phyloP scores from a whole-genome alignment of 345 rosid species.

The Gossypium arboreum region DNA sequence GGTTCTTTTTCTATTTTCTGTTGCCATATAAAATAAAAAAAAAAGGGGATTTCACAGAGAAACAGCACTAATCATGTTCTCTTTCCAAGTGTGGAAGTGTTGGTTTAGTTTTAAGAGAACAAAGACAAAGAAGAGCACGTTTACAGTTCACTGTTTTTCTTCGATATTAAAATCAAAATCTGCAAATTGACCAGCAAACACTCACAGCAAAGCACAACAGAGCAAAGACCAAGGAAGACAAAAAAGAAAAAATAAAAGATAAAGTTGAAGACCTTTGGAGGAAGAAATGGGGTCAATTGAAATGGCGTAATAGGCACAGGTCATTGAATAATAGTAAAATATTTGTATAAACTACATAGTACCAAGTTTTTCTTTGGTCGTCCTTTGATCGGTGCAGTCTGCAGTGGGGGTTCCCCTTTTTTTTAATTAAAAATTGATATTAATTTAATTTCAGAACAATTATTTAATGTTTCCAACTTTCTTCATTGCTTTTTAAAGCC shows the following conservation, averaged over 20 bases:
- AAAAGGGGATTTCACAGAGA: constrained; percentile 12
- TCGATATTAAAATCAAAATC: constrained; percentile 22
- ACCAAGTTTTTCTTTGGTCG: constrained; percentile 1
- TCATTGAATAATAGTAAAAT: constrained; percentile 22
- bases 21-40: not conserved
- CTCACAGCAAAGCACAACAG: constrained; percentile 42
- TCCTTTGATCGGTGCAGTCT: constrained; percentile 13
- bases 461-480: constrained; percentile 23
- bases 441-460: constrained; percentile 5
- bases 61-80: constrained; percentile 50
- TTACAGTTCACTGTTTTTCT: constrained; percentile 45
- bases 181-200: constrained; percentile 27
- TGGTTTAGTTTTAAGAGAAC: constrained; percentile 26
- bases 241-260: not conserved
- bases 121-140: constrained; percentile 49
- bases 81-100: constrained; percentile 52
- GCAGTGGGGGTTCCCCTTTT: not conserved
- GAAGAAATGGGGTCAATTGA: constrained; percentile 23
- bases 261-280: constrained; percentile 17
- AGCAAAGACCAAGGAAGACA: constrained; percentile 19
- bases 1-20: constrained; percentile 3
- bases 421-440: not conserved
- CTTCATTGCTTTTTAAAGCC: constrained; percentile 37
- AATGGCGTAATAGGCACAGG: constrained; percentile 2
- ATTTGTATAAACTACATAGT: not conserved